Evolutionary conservation across 2,329 filamentous ascomycete genomes (phyloP).

Genomic region (Cordyceps fumosorosea): DNA sequence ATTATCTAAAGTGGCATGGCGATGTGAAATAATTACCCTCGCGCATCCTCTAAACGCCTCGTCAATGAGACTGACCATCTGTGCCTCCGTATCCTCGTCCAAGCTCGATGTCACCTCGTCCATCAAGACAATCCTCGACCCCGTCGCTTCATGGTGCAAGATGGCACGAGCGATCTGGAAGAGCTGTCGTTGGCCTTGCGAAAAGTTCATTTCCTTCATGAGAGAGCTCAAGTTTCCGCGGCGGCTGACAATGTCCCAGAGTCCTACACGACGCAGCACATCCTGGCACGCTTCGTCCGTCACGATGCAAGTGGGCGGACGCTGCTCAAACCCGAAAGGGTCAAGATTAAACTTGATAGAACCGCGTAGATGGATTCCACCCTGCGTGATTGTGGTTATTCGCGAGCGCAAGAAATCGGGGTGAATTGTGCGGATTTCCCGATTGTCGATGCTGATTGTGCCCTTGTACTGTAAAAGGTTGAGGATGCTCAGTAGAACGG

Average conservation of each 20-base stretch:
- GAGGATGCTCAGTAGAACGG: not conserved
- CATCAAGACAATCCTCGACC: not conserved
- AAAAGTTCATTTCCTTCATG: not conserved
- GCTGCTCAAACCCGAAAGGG: not conserved
- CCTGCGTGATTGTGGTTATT: constrained; percentile 1
- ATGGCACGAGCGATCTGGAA: constrained; percentile 4
- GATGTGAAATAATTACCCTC: not conserved
- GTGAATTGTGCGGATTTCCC: not conserved
- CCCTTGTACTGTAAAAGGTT: not conserved
- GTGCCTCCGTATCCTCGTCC: not conserved
- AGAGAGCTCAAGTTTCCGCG: not conserved
- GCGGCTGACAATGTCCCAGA: not conserved
- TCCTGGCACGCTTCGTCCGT: not conserved
- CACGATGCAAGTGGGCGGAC: not conserved
- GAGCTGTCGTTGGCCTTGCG: constrained; percentile 1
- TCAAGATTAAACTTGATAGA: constrained; percentile 5
- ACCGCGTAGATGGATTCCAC: not conserved
- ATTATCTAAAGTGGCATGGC: not conserved
- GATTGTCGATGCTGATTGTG: constrained; percentile 6
- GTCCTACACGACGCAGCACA: not conserved
- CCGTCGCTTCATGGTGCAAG: not conserved
- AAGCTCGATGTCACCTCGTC: not conserved
- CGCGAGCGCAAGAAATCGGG: not conserved
- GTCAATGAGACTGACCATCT: not conserved
- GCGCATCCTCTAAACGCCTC: not conserved